Evolutionary conservation across 805 yeast species (phyloP), one percentile per base, ranked within the genome.

Genomic region (Lipomyces chichibuensis): DNA sequence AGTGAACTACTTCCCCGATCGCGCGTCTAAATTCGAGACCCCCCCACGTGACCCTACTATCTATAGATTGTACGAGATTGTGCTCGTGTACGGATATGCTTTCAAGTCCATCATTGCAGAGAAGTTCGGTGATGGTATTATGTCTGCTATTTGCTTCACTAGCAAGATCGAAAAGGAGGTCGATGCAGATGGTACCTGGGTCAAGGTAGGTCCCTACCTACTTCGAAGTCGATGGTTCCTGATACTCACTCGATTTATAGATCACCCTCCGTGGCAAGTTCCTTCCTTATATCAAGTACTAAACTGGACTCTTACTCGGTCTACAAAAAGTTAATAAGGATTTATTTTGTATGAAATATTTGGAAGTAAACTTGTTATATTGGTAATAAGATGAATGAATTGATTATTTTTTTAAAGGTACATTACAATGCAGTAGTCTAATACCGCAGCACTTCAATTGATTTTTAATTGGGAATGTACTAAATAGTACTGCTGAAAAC

Each of bases 131-230:
- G 72, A 69, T 54, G 72, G 72, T 37, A 69, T 69, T 57, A 69
- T 69, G 72, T 69, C 72, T 20, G 72, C 72, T 35, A 69, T 69
- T 33, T 69, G 71, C 69, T 69, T 69, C 62, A 67, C 72, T 13
- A 62, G 69, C 59, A 69, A 69, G 69, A 63, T 69, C 29, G 72
- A 69, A 23, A 69, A 69, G 71, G 72, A 69, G 57, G 71, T 69
- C n/a, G 72, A 69, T 29, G 65, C 25, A 23, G 72, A 67, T 2
- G 72, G 72, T 27, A 69, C 72, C 58, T 69, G 72, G 72, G 72
- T 69, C 32, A 69, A 69, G 9, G 55, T 52, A 52, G 8, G 55
- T 9, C 17, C 23, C 20, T 11, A 1, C 17, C 13, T 43, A 3
- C 8, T 43, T 17, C 23, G 6, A 17, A 43, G 49, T n/a, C 0